Conservation (phyloP, 2,329 filamentous ascomycete species). For the Tolypocladium pustulatum region DNA sequence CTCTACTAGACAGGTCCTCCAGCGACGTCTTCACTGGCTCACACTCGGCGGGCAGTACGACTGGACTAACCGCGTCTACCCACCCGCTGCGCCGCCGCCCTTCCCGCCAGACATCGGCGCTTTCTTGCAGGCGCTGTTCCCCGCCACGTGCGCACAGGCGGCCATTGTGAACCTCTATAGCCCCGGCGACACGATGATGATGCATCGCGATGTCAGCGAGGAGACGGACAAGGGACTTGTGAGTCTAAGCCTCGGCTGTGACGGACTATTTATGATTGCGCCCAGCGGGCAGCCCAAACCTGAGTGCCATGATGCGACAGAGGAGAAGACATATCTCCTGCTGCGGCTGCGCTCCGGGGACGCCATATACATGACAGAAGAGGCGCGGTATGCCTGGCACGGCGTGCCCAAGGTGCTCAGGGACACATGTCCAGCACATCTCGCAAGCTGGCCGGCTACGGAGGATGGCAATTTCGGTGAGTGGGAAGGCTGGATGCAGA, state of each 20-base stretch:
- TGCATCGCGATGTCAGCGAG: constrained; percentile 92
- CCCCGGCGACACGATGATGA: constrained; percentile 79
- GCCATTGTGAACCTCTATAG: constrained; percentile 93
- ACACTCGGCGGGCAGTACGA: constrained; percentile 94
- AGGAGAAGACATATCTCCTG: constrained; percentile 39
- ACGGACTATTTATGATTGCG: constrained; percentile 78
- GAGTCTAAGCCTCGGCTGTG: constrained; percentile 82
- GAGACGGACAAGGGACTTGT: constrained; percentile 67
- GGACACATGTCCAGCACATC: constrained; percentile 64
- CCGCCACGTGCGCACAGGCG: constrained; percentile 68
- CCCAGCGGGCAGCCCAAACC: constrained; percentile 29
- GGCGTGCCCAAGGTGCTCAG: constrained; percentile 80
- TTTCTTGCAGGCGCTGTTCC: constrained; percentile 62
- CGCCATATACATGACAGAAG: constrained; percentile 77
- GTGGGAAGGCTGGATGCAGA: constrained; percentile 82
- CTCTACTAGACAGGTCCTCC: constrained; percentile 57
- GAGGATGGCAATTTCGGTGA: constrained; percentile 42
- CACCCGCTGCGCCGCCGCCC: constrained; percentile 49
- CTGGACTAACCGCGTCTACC: constrained; percentile 83
- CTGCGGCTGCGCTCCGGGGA: constrained; percentile 74
- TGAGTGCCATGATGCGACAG: constrained; percentile 2
- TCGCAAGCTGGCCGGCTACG: constrained; percentile 63
- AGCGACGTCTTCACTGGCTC: constrained; percentile 81
- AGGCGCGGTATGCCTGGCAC: constrained; percentile 86
- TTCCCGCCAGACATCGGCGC: constrained; percentile 66